A percentile compares a stretch with the other conserved stretches of the same genome.
Evolutionary conservation across 2,329 filamentous ascomycete genomes (phyloP).

Genomic region (Fusarium keratoplasticum): DNA sequence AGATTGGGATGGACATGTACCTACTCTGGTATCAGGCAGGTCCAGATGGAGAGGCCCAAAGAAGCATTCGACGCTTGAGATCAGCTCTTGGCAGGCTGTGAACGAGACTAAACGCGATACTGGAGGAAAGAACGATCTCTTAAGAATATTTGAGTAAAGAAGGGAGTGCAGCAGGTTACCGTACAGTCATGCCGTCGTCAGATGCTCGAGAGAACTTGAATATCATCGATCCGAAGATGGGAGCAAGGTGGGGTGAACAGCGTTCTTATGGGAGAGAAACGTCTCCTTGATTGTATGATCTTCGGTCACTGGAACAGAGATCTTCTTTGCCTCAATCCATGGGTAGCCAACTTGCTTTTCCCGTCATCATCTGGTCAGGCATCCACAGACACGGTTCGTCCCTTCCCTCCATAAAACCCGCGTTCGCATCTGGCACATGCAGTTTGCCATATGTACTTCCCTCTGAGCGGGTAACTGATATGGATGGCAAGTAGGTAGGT

Average conservation of each 20-base stretch:
- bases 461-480: not conserved
- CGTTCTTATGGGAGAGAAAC: not conserved
- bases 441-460: not conserved
- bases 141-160: not conserved
- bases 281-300: not conserved
- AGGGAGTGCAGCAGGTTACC: not conserved
- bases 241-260: not conserved
- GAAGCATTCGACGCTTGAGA: not conserved
- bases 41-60: not conserved
- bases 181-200: not conserved
- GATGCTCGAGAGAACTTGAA: not conserved
- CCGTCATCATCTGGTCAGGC: conserved; percentile 25
- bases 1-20: not conserved
- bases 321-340: not conserved
- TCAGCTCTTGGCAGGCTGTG: not conserved
- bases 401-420: not conserved
- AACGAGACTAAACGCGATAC: not conserved
- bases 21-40: not conserved
- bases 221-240: not conserved
- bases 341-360: conserved; percentile 12
- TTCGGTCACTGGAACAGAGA: not conserved
- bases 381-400: conserved; percentile 20
- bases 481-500: not conserved
- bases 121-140: not conserved
- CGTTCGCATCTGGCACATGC: not conserved